Base-by-base conservation (phyloP, 139 green algal species). In the Volvox africanus region DNA sequence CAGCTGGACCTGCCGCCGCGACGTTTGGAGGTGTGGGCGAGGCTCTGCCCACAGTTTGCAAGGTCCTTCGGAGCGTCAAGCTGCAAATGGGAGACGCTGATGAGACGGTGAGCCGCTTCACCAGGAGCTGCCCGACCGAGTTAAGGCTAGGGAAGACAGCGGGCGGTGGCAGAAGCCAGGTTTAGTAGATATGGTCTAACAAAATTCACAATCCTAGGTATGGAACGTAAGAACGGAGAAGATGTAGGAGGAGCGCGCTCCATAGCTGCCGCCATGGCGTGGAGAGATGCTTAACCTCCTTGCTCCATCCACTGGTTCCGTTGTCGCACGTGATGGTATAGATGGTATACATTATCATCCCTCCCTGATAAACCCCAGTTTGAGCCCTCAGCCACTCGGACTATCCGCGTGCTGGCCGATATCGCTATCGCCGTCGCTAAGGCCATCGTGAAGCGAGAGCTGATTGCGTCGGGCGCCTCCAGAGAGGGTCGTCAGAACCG, bases 381-480 rank as follows among this genome's bases (percentile, higher is more conserved):
- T 37, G 62, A 65, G 6, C 79, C 88, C 50, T 5, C 35, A 32
- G 30, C 30, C 88, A 89, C 68, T 19, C 50, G 16, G 13, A 84
- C 78, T 35, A 67, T 92, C 69, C 81, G 89, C 17, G 1, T 88
- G 1, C 83, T 92, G 33, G 85, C 79, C 22, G 89, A 92, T 55
- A 44, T 92, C 32, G 82, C 55, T 0, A 2, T 80, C 21, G 71
- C 26, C 1, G 32, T 86, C 22, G 89, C 80, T 14, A 36, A 62
- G 33, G 82, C 55, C 73, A 81, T 92, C 33, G 82, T 89, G 61
- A 36, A 50, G 17, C 89, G 89, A 33, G 89, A 92, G 71, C 26
- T 84, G 37, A 0, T 26, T 1, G 80, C 80, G 35, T 28, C 36
- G 37, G 78, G 37, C 24, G 62, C 33, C 18, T 32, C 67, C 0